These are phyloP conservation scores for Harringtonia aguacate DNA, from an alignment of 2,329 filamentous ascomycete genomes.

Conservation along the genomic window DNA sequence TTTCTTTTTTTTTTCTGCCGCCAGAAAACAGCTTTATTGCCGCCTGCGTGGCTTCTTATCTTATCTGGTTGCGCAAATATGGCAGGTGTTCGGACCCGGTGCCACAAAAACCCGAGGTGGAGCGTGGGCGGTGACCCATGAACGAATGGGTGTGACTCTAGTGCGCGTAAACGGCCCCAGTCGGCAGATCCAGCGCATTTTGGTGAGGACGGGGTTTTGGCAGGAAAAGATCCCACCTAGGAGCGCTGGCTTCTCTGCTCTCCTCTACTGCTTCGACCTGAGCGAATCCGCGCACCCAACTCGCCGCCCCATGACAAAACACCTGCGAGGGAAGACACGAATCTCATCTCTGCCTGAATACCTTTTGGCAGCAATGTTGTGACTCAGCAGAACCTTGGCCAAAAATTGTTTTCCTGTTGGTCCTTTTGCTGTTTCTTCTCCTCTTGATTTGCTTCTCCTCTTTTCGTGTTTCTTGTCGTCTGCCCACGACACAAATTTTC, in stretches of 20 bases:
- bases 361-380: conserved; percentile 2
- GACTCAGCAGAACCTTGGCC: not conserved
- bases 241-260: not conserved
- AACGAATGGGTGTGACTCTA: not conserved
- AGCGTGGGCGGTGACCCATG: not conserved
- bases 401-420: not conserved
- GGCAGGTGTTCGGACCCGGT: not conserved
- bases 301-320: too few species aligned
- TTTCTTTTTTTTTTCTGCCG: too few species aligned
- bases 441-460: not conserved
- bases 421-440: not conserved
- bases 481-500: too few species aligned
- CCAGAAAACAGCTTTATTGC: too few species aligned
- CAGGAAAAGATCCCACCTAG: conserved; percentile 2
- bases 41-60: too few species aligned
- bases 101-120: conserved; percentile 1
- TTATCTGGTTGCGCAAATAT: too few species aligned
- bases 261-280: not conserved
- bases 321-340: not conserved
- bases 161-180: not conserved
- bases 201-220: not conserved
- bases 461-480: conserved; percentile 1
- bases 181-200: conserved; percentile 5
- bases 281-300: not conserved
- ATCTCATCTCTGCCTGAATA: not conserved